phyloP scores from a whole-genome alignment of 129 eudicot genomes.

The Silybum marianum region DNA sequence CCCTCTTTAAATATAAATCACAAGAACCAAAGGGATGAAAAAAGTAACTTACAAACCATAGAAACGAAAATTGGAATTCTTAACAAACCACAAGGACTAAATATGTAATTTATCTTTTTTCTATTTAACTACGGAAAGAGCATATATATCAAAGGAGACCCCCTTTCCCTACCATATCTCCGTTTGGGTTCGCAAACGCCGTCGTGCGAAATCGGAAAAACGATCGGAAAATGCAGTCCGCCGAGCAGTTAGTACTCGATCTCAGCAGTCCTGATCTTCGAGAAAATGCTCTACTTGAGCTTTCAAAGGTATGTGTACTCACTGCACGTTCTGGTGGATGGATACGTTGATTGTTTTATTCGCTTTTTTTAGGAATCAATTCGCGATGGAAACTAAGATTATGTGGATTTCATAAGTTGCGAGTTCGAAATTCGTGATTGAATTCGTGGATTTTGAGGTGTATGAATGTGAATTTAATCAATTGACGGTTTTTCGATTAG shows the following conservation, averaged over 20 bases:
- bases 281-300: constrained; percentile 92
- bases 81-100: too few relatives aligned
- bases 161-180: constrained; percentile 33
- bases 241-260: constrained; percentile 85
- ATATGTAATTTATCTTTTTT: too few relatives aligned
- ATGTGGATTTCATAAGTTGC: neutral
- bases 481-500: constrained; percentile 3
- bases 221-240: constrained; percentile 75
- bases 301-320: constrained; percentile 60
- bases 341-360: neutral
- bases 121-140: neutral
- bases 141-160: constrained; percentile 7
- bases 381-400: neutral
- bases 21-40: too few relatives aligned
- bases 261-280: constrained; percentile 87
- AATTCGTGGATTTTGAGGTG: neutral
- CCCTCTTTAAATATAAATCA: too few relatives aligned
- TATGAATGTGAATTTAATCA: neutral
- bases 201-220: constrained; percentile 31
- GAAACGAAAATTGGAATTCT: too few relatives aligned
- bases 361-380: neutral
- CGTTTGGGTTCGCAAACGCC: constrained; percentile 36
- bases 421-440: neutral
- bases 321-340: neutral
- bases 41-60: too few relatives aligned